Conservation (phyloP, 495 filamentous ascomycete genomes). For the Lasiosphaeria hispida region DNA sequence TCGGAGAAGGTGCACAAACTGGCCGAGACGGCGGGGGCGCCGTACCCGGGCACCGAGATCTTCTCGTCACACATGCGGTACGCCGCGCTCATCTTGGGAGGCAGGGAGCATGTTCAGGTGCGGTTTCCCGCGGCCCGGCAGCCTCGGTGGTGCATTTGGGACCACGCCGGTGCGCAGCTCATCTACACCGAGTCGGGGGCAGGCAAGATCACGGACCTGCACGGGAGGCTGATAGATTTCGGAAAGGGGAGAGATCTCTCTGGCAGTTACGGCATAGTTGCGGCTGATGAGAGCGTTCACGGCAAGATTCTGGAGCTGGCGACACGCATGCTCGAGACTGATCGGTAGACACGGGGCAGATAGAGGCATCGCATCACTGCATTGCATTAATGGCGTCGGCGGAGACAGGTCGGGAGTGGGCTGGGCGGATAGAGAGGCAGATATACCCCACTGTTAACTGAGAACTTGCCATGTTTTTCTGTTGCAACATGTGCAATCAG, state of each 20-base stretch:
- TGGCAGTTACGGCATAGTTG: conserved; percentile 28
- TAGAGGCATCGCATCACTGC: background rate
- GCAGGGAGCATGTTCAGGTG: conserved; percentile 22
- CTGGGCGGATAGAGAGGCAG: background rate
- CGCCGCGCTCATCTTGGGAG: conserved; percentile 52
- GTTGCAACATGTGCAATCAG: background rate
- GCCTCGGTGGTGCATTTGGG: conserved; percentile 48
- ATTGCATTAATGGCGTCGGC: background rate
- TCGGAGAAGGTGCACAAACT: conserved; percentile 43
- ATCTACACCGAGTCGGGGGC: conserved; percentile 55
- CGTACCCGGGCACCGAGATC: conserved; percentile 50
- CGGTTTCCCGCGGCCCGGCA: conserved; percentile 17
- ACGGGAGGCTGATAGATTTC: conserved; percentile 42
- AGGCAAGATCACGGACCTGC: conserved; percentile 53
- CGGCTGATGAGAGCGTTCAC: conserved; percentile 27
- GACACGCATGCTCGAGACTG: conserved; percentile 8
- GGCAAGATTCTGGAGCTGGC: conserved; percentile 22
- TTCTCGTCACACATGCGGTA: conserved; percentile 62
- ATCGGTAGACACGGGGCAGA: background rate
- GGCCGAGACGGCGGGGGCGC: conserved; percentile 39
- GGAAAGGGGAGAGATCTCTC: conserved; percentile 33
- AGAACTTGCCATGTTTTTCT: background rate
- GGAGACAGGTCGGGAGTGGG: background rate
- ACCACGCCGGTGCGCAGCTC: conserved; percentile 60
- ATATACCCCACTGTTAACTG: background rate